phyloP scores from a whole-genome alignment of 148 eudicot species.

The Diospyros kaki region DNA sequence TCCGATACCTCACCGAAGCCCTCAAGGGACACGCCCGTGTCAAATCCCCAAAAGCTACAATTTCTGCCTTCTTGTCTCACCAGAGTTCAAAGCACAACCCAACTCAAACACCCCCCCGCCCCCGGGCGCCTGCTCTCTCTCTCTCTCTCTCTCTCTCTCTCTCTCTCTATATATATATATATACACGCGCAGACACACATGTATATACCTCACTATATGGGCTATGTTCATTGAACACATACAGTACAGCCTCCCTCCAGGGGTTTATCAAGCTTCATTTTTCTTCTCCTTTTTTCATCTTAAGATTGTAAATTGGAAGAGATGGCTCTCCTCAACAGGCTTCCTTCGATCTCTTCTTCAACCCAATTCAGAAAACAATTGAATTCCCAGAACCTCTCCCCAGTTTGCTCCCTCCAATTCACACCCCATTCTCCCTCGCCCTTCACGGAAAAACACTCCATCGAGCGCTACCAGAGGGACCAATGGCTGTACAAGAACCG shows the following conservation, averaged over 20 bases:
- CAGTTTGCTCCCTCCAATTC: slow-evolving; percentile 20
- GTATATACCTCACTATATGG: not conserved
- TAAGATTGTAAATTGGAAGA: not conserved
- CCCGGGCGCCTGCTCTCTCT: too few relatives aligned
- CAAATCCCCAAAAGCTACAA: slow-evolving; percentile 29
- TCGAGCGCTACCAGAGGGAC: slow-evolving; percentile 55
- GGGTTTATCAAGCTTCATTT: not conserved
- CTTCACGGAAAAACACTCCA: slow-evolving; percentile 79
- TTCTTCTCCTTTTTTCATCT: not conserved
- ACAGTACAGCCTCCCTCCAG: not conserved
- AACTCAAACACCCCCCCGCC: not conserved
- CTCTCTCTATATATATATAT: slow-evolving; percentile 8
- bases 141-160: not conserved
- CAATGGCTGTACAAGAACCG: slow-evolving; percentile 51
- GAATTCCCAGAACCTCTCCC: slow-evolving; percentile 1
- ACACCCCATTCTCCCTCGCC: slow-evolving; percentile 44
- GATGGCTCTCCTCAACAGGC: slow-evolving; percentile 39
- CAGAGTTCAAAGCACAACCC: slow-evolving; percentile 14
- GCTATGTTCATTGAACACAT: too few relatives aligned
- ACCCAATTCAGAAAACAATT: slow-evolving; percentile 22
- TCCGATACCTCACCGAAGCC: not conserved
- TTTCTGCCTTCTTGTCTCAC: slow-evolving; percentile 31
- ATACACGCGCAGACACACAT: not conserved
- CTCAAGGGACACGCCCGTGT: slow-evolving; percentile 16
- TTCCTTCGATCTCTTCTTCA: slow-evolving; percentile 23